phyloP scores from a whole-genome alignment of 2,329 filamentous ascomycete genomes.

The Penicillium hesseltinei region DNA sequence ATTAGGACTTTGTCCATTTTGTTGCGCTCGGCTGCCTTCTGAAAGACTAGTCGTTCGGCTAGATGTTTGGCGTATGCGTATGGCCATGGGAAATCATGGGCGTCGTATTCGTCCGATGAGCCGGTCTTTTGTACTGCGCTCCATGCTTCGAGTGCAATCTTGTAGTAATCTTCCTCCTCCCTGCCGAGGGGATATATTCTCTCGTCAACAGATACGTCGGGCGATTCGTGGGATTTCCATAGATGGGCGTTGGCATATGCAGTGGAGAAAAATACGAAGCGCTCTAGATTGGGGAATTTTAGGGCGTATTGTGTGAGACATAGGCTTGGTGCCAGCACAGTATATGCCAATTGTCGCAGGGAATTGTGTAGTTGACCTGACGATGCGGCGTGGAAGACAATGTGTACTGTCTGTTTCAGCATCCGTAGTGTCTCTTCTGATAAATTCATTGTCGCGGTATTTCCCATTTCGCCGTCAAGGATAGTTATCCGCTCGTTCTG shows the following conservation, averaged over 20 bases:
- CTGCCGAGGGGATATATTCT: slow-evolving; percentile 15
- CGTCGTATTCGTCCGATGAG: slow-evolving; percentile 32
- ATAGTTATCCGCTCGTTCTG: slow-evolving; percentile 17
- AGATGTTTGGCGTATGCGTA: slow-evolving; percentile 7
- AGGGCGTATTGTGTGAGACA: slow-evolving; percentile 21
- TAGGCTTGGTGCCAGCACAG: slow-evolving; percentile 19
- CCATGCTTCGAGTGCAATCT: slow-evolving; percentile 16
- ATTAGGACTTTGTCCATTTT: slow-evolving; percentile 23
- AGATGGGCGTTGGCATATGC: slow-evolving; percentile 25
- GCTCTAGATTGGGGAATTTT: slow-evolving; percentile 23
- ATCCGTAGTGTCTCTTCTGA: slow-evolving; percentile 19
- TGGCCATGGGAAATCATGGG: slow-evolving; percentile 13
- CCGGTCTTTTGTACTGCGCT: slow-evolving; percentile 17
- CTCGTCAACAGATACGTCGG: slow-evolving; percentile 19
- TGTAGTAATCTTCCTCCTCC: slow-evolving; percentile 8
- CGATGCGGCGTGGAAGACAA: slow-evolving; percentile 21
- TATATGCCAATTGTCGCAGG: slow-evolving; percentile 21
- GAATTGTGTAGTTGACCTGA: slow-evolving; percentile 19
- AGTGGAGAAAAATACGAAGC: slow-evolving; percentile 21
- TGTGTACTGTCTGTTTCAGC: slow-evolving; percentile 22
- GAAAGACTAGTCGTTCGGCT: slow-evolving; percentile 15
- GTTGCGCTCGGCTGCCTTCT: slow-evolving; percentile 16
- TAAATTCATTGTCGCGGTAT: slow-evolving; percentile 23
- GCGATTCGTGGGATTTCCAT: slow-evolving; percentile 14
- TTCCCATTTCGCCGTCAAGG: slow-evolving; percentile 23